These are phyloP conservation scores for Saccharomycopsis amapae DNA, from an alignment of 805 yeast genomes.

Conservation along the genomic window DNA sequence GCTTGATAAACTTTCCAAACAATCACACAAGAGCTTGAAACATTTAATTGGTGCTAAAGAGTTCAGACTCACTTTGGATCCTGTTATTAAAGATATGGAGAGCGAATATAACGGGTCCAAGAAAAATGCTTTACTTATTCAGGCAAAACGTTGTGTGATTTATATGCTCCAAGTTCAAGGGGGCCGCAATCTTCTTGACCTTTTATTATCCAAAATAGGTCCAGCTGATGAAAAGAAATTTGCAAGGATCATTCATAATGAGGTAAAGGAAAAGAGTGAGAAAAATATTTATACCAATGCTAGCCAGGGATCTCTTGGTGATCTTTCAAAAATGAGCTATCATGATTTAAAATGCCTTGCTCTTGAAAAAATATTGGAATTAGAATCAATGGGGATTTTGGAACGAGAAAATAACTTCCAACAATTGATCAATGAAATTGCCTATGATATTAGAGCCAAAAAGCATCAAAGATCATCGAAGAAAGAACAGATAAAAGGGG, in stretches of 20 bases:
- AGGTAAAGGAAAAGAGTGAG: constrained; percentile 32
- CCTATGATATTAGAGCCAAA: constrained; percentile 57
- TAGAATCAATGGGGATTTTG: constrained; percentile 61
- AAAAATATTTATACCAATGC: constrained; percentile 36
- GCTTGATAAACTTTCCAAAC: constrained; percentile 3
- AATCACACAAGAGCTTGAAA: constrained; percentile 4
- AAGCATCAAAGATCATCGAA: constrained; percentile 32
- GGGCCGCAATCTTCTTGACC: constrained; percentile 56
- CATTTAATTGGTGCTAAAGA: constrained; percentile 28
- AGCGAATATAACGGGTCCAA: constrained; percentile 43
- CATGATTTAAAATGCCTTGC: constrained; percentile 73
- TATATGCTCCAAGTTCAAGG: constrained; percentile 79
- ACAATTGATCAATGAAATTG: constrained; percentile 71
- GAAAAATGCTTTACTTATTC: constrained; percentile 52
- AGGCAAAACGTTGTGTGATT: constrained; percentile 71
- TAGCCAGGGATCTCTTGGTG: constrained; percentile 42
- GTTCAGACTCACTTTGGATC: constrained; percentile 35
- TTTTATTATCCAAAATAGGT: constrained; percentile 58
- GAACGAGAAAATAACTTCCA: constrained; percentile 70
- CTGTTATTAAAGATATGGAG: constrained; percentile 19
- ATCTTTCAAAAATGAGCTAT: constrained; percentile 45
- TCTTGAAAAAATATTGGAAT: constrained; percentile 63
- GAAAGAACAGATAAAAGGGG: constrained; percentile 29
- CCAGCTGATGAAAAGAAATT: constrained; percentile 65
- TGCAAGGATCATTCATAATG: constrained; percentile 44